Percentiles rank a stretch among this genome's conserved stretches.
These are phyloP conservation scores for Salix purpurea DNA, from an alignment of 345 rosid genomes.

Conservation along the genomic window DNA sequence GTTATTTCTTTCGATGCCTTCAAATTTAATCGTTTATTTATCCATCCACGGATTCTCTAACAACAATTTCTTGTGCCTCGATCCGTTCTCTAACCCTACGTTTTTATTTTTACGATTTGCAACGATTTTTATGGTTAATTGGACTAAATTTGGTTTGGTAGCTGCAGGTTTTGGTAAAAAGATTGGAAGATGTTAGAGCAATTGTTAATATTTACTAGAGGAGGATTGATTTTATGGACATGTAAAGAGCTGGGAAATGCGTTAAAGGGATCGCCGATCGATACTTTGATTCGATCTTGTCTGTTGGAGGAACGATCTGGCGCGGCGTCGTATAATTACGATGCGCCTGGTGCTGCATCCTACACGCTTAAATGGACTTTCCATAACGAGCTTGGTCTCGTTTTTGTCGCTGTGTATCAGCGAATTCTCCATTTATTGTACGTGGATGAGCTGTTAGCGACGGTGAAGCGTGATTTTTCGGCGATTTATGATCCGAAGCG, in stretches of 20 bases:
- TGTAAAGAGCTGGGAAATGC: constrained; percentile 94
- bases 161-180: constrained; percentile 29
- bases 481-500: constrained; percentile 76
- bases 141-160: not conserved
- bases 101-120: too few relatives aligned
- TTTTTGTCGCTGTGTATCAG: constrained; percentile 95
- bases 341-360: constrained; percentile 73
- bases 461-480: constrained; percentile 69
- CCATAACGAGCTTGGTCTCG: constrained; percentile 91
- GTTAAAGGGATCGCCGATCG: constrained; percentile 85
- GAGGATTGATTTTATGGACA: constrained; percentile 99
- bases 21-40: not conserved
- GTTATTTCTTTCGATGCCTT: not conserved
- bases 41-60: too few relatives aligned
- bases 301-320: constrained; percentile 98
- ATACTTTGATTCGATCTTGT: constrained; percentile 82
- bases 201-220: constrained; percentile 82
- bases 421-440: constrained; percentile 81
- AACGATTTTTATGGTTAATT: too few relatives aligned
- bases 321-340: constrained; percentile 60
- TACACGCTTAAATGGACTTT: constrained; percentile 97
- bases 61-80: too few relatives aligned
- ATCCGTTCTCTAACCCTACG: too few relatives aligned
- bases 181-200: constrained; percentile 76
- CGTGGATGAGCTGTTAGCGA: constrained; percentile 80